Evolutionary conservation across 805 yeast genomes (phyloP), one percentile per base, ranked within the genome.

Genomic region (Candida alai): DNA sequence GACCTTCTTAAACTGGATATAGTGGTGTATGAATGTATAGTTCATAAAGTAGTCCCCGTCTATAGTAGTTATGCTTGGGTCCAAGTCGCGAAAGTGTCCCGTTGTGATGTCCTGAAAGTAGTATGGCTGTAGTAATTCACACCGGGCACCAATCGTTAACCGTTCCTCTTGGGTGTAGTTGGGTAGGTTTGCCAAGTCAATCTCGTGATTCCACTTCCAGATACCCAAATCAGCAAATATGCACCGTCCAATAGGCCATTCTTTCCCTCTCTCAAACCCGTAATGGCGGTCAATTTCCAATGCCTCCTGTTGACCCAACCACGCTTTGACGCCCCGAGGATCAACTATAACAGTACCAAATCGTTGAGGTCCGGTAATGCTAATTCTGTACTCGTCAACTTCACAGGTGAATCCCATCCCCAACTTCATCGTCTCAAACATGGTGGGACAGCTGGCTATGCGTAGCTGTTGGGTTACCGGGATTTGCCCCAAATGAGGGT

Each of bases 361-460:
- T 43, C 79, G 82, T 28, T 70, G 74, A 0, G 96, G 89, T 0
- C 97, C 97, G 28, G 85, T 68, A 3, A 81, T 56, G 0, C 93
- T 65, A 37, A 89, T 78, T 27, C 72, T 73, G 56, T 83, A 90
- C 10, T 65, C 67, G 29, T 82, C 95, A 4, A 89, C 80, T 17
- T 70, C 73, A 34, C 77, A 73, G 0, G 83, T 63, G 10, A 76
- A 56, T 1, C 97, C 97, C 75, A 79, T 76, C 1, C 96, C 97
- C 15, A 88, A 58, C 28, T 74, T 66, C 61, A 90, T 65, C 2
- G 83, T 62, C 58, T 90, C 84, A 42, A 78, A 76, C 0, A 81
- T 80, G 0, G 95, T 82, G 0, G 98, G 97, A 1, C 88, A 77
- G 1, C 90, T 78, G 2, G 89, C 90, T 3, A 87, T 68, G 37